A percentile compares a stretch with the other conserved stretches of the same genome.
Conservation (phyloP, 192 early-diverging fungal species). For the Dissophora ornata region DNA sequence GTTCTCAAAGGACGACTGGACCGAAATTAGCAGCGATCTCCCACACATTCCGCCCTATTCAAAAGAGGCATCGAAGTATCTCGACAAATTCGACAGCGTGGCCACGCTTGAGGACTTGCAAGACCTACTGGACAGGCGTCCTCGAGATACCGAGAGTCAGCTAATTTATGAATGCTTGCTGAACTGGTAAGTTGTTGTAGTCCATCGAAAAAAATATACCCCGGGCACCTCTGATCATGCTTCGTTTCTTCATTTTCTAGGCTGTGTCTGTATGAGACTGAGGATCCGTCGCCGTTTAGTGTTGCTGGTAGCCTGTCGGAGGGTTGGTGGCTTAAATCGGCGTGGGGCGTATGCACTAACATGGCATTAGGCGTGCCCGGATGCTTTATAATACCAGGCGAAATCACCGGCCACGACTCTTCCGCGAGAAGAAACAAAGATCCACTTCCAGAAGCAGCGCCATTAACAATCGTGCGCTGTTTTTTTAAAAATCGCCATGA, state of each 20-base stretch:
- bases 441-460: too few relatives aligned
- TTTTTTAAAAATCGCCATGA: too few relatives aligned
- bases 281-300: slow-evolving; percentile 28
- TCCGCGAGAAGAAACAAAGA: slow-evolving; percentile 23
- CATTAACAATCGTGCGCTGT: too few relatives aligned
- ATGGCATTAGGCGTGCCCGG: slow-evolving; percentile 20
- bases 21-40: slow-evolving; percentile 26
- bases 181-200: slow-evolving; percentile 29
- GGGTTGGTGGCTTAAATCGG: slow-evolving; percentile 29
- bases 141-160: slow-evolving; percentile 16
- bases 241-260: slow-evolving; percentile 16
- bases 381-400: slow-evolving; percentile 26
- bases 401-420: slow-evolving; percentile 23
- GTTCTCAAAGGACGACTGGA: slow-evolving; percentile 30
- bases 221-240: neutral
- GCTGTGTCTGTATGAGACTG: slow-evolving; percentile 28
- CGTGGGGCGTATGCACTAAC: slow-evolving; percentile 25
- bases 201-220: neutral
- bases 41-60: slow-evolving; percentile 16
- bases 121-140: slow-evolving; percentile 16
- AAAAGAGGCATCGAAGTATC: slow-evolving; percentile 21
- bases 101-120: slow-evolving; percentile 17
- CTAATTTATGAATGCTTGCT: slow-evolving; percentile 34
- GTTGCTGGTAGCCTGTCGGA: slow-evolving; percentile 21
- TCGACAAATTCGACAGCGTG: slow-evolving; percentile 30